Evolutionary conservation across 805 yeast species (phyloP), one percentile per base, ranked within the genome.

Genomic region (Candida cerambycidarum): DNA sequence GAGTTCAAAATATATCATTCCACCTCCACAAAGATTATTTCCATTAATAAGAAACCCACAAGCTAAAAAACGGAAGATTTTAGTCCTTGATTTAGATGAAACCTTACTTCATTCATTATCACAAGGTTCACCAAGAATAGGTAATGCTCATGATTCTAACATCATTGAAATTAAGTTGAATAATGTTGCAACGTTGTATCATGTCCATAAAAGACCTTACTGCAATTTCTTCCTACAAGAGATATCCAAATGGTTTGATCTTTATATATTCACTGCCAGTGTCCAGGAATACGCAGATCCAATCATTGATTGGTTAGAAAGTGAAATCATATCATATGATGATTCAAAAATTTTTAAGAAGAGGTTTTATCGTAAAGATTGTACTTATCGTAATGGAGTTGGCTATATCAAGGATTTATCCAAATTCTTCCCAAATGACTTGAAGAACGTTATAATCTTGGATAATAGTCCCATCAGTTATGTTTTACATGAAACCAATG

Each of bases 231-330:
- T 93, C 56, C 69, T 93, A 18, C 71, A 79, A 45, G 83, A 83
- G 47, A 93, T 89, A 7, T 72, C 83, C 40, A 79, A 80, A 53
- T 92, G 97, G 97, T 93, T 79, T 64, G 85, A 89, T 52, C 68
- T 93, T 32, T 90, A 89, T 24, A 80, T 95, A 8, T 93, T 93
- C 70, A 93, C 99, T 0, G 99, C 99, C 2, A 85, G 95, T 30
- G 90, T 93, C 47, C 80, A 82, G 61, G 96, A 89, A 58, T 93
- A 93, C 57, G 98, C 99, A 0, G 99, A 93, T 57, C 98, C 99
- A 0, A 95, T 93, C 39, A 87, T 93, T 40, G 92, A 92, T 63
- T 87, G 90, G 82, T 70, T 92, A 15, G 98, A 92, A 60, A 73
- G 76, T 54, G 87, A 83, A 42, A 34, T 34, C 7, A 54, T 65